Percentiles rank a stretch among this genome's conserved stretches.
These are phyloP conservation scores for Cyclocybe aegerita DNA, from an alignment of 768 basidiomycete species.

Conservation along the genomic window DNA sequence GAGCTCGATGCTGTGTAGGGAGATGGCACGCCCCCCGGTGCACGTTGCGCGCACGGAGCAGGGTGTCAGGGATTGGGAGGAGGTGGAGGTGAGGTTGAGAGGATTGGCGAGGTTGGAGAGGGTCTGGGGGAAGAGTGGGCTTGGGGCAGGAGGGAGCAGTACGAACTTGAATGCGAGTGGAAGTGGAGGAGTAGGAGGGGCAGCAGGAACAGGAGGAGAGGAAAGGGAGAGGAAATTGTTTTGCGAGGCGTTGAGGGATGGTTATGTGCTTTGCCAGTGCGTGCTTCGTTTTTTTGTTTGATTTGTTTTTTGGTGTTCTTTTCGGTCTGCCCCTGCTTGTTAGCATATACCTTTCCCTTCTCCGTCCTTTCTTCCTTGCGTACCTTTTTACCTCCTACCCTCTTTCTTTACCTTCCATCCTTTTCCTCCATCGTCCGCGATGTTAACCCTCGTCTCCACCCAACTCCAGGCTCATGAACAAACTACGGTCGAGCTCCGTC, in stretches of 20 bases:
- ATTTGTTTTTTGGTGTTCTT: background rate
- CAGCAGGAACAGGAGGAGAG: slow-evolving; percentile 44
- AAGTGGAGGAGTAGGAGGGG: too few relatives aligned
- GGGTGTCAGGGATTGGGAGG: slow-evolving; percentile 64
- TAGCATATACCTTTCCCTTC: background rate
- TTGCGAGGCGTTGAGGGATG: slow-evolving; percentile 76
- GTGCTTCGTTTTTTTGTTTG: slow-evolving; percentile 30
- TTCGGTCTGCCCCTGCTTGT: background rate
- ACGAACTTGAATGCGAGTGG: too few relatives aligned
- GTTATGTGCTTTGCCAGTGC: slow-evolving; percentile 88
- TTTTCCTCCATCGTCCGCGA: background rate
- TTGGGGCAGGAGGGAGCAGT: slow-evolving; percentile 14
- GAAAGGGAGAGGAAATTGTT: slow-evolving; percentile 76
- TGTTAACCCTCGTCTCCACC: background rate
- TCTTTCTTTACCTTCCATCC: background rate
- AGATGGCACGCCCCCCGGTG: slow-evolving; percentile 60
- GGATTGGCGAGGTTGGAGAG: slow-evolving; percentile 67
- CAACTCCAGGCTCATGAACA: slow-evolving; percentile 87
- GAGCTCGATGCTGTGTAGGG: slow-evolving; percentile 61
- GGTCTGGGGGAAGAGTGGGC: slow-evolving; percentile 71
- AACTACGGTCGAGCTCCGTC: slow-evolving; percentile 75
- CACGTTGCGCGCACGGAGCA: slow-evolving; percentile 51
- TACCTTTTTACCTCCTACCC: background rate
- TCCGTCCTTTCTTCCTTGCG: slow-evolving; percentile 17
- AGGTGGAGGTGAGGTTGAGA: slow-evolving; percentile 67